Base-by-base conservation (phyloP, 2,329 filamentous ascomycete species). In the Diaporthe aspalathi region DNA sequence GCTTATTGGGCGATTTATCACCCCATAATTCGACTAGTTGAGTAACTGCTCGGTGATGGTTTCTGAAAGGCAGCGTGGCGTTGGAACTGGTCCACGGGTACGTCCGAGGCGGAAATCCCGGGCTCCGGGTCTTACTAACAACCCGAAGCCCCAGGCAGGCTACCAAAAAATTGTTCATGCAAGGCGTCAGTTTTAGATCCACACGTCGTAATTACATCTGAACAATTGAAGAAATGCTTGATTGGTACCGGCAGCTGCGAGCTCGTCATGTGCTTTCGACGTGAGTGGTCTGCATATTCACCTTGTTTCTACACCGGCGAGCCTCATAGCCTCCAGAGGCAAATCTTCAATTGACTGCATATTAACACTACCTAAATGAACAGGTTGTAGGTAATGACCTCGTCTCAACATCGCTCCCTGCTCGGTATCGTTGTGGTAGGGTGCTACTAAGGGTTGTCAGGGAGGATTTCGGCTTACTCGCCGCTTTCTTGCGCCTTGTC, bases 71-170 rank as follows among this genome's bases (percentile, higher is more conserved):
- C 27, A n/a, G 1, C 24, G 16, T 62, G 20, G 38, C 12, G 17
- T 45, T 62, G 24, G 16, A 47, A 22, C 47, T 38, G n/a, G 9
- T 35, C 32, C 9, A 35, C 32, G 32, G 57, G 57, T 16, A n/a
- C 32, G 57, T 8, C 40, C 38, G 40, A 32, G 56, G 22, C 38
- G 38, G 56, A 20, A 9, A 47, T 29, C 38, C 38, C 57, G 57
- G 57, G 57, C 57, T 47, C 40, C 57, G 57, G 57, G 32, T 22
- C 24, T 32, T 63, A 32, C 11, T 14, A 63, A 63, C 9, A 47
- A 14, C 57, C 57, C 57, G 57, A 63, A 63, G 57, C 24, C 57
- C 57, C 57, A 47, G 40, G 17, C 57, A 47, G 40, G 17, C 54
- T 20, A 27, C 20, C 35, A 27, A 27, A 5, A 60, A 9, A 20